Evolutionary conservation across 805 yeast genomes (phyloP).

Genomic region (Candida pseudofarinosa): DNA sequence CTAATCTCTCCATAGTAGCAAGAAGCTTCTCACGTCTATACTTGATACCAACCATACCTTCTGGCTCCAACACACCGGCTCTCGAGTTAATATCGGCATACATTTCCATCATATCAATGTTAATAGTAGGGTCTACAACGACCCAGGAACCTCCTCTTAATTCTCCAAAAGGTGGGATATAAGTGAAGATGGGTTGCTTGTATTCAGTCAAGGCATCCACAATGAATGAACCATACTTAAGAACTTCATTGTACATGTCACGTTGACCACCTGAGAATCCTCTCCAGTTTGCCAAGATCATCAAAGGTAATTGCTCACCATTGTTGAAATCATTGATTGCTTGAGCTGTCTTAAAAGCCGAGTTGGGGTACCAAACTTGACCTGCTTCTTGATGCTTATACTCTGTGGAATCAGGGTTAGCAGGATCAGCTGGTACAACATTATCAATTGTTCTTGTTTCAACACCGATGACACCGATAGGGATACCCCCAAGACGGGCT

Average conservation of each 20-base stretch:
- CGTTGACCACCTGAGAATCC: constrained; percentile 99
- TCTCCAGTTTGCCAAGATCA: constrained; percentile 99
- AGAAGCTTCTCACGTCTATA: constrained; percentile 90
- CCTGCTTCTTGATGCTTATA: constrained; percentile 90
- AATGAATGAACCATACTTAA: constrained; percentile 94
- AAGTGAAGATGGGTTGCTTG: constrained; percentile 94
- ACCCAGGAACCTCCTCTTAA: constrained; percentile 99
- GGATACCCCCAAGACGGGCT: constrained; percentile 98
- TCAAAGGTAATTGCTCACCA: constrained; percentile 96
- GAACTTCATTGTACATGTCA: constrained; percentile 97
- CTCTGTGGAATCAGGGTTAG: constrained; percentile 93
- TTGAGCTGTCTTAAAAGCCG: constrained; percentile 98
- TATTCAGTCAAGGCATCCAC: constrained; percentile 95
- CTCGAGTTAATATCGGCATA: constrained; percentile 94
- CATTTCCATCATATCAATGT: constrained; percentile 98
- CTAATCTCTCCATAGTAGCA: constrained; percentile 89
- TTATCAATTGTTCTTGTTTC: constrained; percentile 90
- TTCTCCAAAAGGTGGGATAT: constrained; percentile 98
- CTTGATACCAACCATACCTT: constrained; percentile 98
- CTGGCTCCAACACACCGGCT: constrained; percentile 98
- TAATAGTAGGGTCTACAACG: constrained; percentile 97
- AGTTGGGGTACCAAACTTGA: constrained; percentile 99
- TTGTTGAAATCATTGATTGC: constrained; percentile 96
- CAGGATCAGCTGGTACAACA: constrained; percentile 95
- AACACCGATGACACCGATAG: constrained; percentile 96